Evolutionary conservation across 352 stramenopile genomes (phyloP).

Genomic region (Phytophthora meadii): DNA sequence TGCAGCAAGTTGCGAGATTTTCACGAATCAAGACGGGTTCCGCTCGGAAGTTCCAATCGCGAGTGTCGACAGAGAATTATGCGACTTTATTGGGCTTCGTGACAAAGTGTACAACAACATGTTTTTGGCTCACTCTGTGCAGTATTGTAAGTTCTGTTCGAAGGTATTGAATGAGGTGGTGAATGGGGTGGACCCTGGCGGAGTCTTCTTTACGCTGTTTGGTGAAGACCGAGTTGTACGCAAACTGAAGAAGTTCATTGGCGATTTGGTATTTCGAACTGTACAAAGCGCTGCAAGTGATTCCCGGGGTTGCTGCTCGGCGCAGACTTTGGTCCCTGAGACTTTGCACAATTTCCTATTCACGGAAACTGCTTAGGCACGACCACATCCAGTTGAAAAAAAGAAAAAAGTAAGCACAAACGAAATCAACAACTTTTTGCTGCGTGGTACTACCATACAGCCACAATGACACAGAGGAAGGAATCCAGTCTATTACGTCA

Average conservation of each 20-base stretch:
- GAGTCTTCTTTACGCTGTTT: slow-evolving; percentile 9
- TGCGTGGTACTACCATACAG: too few species aligned
- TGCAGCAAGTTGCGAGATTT: slow-evolving; percentile 1
- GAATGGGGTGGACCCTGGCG: slow-evolving; percentile 8
- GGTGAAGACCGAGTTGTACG: neutral
- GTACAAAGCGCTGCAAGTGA: neutral
- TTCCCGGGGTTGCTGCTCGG: slow-evolving; percentile 9
- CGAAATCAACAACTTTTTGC: too few species aligned
- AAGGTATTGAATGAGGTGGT: neutral
- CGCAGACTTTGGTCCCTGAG: slow-evolving; percentile 19
- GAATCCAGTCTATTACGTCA: too few species aligned
- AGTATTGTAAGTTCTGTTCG: slow-evolving; percentile 24
- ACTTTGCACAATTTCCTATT: slow-evolving; percentile 19
- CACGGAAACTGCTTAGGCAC: too few species aligned
- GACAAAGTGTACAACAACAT: slow-evolving; percentile 26
- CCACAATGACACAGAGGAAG: too few species aligned
- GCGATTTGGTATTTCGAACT: slow-evolving; percentile 5
- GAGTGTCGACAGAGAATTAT: slow-evolving; percentile 5
- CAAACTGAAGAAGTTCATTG: slow-evolving; percentile 21
- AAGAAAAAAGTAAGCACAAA: too few species aligned
- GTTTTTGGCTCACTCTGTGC: slow-evolving; percentile 10
- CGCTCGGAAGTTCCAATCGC: neutral
- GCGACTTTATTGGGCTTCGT: slow-evolving; percentile 24
- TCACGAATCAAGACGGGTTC: neutral
- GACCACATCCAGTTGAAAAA: too few species aligned